Percentiles rank a stretch among this genome's conserved stretches.
Conservation (phyloP, 805 yeast genomes). For the Lipomyces lipofer region DNA sequence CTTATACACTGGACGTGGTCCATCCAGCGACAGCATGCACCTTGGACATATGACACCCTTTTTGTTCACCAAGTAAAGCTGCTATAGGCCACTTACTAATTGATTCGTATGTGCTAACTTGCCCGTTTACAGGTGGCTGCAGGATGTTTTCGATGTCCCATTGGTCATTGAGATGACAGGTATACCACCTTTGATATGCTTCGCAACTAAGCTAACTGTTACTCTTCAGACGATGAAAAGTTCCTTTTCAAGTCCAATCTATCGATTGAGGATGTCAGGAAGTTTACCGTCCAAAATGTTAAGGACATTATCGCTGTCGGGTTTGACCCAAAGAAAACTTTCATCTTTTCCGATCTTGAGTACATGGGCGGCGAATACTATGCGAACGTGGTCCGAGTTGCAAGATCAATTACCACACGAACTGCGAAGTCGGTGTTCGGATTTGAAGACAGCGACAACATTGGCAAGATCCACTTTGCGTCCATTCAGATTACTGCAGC, state of each 20-base stretch:
- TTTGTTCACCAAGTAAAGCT: constrained; percentile 76
- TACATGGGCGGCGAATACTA: constrained; percentile 94
- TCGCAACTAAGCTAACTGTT: too few species aligned
- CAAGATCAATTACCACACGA: constrained; percentile 94
- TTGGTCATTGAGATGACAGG: constrained; percentile 69
- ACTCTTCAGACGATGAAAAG: constrained; percentile 91
- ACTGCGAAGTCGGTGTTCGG: constrained; percentile 98
- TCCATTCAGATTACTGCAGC: constrained; percentile 95
- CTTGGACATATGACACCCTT: constrained; percentile 97
- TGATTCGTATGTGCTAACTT: too few species aligned
- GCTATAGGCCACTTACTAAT: too few species aligned
- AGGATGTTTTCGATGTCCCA: constrained; percentile 96
- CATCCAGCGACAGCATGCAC: constrained; percentile 91
- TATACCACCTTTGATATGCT: too few species aligned
- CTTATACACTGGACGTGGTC: constrained; percentile 96
- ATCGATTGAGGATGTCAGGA: constrained; percentile 83
- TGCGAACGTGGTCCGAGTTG: constrained; percentile 87
- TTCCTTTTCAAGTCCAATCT: constrained; percentile 89
- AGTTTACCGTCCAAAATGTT: constrained; percentile 77
- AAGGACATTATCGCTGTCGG: constrained; percentile 94
- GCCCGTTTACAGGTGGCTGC: constrained; percentile 84
- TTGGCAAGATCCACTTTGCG: constrained; percentile 93
- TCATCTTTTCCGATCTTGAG: constrained; percentile 86
- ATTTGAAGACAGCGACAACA: constrained; percentile 89
- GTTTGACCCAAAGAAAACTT: constrained; percentile 90